These are phyloP conservation scores for Maudiozyma humilis DNA, from an alignment of 1,139 yeast genomes.

Conservation along the genomic window DNA sequence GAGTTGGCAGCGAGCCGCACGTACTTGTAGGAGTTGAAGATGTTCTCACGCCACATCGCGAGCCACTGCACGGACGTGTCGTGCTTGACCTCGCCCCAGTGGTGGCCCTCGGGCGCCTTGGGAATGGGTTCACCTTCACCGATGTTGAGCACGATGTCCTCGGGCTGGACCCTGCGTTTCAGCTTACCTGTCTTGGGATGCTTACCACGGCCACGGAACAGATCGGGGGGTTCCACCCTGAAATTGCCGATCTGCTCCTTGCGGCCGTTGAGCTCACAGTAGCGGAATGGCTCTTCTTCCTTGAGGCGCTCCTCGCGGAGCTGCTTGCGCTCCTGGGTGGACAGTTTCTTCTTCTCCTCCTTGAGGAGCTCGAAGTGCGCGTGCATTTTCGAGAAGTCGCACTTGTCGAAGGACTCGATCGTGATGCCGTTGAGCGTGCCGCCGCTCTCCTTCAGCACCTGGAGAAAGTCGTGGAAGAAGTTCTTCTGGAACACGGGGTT, in stretches of 20 bases:
- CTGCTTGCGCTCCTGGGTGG: constrained; percentile 64
- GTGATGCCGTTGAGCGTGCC: constrained; percentile 44
- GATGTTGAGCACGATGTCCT: constrained; percentile 78
- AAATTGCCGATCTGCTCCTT: constrained; percentile 91
- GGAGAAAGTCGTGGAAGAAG: constrained; percentile 69
- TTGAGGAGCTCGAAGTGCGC: constrained; percentile 63
- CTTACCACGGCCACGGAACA: constrained; percentile 93
- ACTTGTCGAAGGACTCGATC: constrained; percentile 53
- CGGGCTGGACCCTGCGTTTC: constrained; percentile 76
- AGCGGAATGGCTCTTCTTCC: constrained; percentile 72
- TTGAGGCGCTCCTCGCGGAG: constrained; percentile 65
- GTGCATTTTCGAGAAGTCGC: constrained; percentile 73
- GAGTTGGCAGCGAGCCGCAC: constrained; percentile 90
- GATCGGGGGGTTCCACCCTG: constrained; percentile 91
- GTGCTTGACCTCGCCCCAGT: constrained; percentile 84
- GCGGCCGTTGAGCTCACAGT: constrained; percentile 76
- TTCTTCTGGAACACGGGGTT: constrained; percentile 82
- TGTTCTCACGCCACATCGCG: constrained; percentile 95
- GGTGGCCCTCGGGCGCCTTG: constrained; percentile 75
- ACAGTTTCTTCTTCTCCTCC: constrained; percentile 61
- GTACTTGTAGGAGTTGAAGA: constrained; percentile 73
- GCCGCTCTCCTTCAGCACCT: constrained; percentile 61
- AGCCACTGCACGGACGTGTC: constrained; percentile 92
- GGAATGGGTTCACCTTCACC: constrained; percentile 70
- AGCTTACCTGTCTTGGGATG: constrained; percentile 93